Percentiles rank a stretch among this genome's conserved stretches.
Conservation (phyloP, 2,329 filamentous ascomycete genomes). For the Capronia americana region DNA sequence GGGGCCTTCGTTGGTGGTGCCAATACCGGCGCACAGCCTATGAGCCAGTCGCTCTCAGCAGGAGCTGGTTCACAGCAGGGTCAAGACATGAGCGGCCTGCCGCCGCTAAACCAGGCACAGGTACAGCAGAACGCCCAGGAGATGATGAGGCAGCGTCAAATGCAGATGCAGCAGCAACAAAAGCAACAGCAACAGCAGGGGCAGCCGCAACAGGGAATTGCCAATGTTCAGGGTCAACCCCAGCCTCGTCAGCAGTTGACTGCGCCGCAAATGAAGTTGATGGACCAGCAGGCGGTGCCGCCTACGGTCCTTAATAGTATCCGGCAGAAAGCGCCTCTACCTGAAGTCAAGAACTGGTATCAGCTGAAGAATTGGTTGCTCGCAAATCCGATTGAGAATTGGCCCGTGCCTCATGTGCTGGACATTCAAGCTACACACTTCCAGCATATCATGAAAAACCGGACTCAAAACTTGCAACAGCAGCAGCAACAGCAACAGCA, state of each 20-base stretch:
- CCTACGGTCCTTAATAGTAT: conserved; percentile 30
- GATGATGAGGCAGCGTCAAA: conserved; percentile 37
- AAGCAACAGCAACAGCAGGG: conserved; percentile 45
- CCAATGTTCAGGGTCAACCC: conserved; percentile 33
- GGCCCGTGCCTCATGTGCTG: conserved; percentile 30
- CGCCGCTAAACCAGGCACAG: conserved; percentile 23
- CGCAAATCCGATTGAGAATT: conserved; percentile 32
- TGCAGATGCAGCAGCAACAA: conserved; percentile 36
- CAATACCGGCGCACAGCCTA: conserved; percentile 31
- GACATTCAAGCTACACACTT: conserved; percentile 37
- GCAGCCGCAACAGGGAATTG: conserved; percentile 38
- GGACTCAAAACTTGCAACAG: conserved; percentile 29
- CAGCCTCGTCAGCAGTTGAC: conserved; percentile 33
- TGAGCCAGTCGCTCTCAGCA: conserved; percentile 40
- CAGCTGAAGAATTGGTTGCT: conserved; percentile 38
- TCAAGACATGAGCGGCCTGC: conserved; percentile 28
- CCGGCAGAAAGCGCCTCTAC: conserved; percentile 31
- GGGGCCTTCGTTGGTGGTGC: conserved; percentile 31
- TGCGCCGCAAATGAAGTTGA: conserved; percentile 36
- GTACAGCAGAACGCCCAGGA: conserved; percentile 34
- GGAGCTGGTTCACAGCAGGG: conserved; percentile 32
- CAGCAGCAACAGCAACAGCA: conserved; percentile 27
- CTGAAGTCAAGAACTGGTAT: conserved; percentile 34
- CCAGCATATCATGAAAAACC: conserved; percentile 33
- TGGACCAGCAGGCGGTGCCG: conserved; percentile 37